These are phyloP conservation scores for Raphanus sativus DNA, from an alignment of 345 rosid genomes.

Conservation along the genomic window DNA sequence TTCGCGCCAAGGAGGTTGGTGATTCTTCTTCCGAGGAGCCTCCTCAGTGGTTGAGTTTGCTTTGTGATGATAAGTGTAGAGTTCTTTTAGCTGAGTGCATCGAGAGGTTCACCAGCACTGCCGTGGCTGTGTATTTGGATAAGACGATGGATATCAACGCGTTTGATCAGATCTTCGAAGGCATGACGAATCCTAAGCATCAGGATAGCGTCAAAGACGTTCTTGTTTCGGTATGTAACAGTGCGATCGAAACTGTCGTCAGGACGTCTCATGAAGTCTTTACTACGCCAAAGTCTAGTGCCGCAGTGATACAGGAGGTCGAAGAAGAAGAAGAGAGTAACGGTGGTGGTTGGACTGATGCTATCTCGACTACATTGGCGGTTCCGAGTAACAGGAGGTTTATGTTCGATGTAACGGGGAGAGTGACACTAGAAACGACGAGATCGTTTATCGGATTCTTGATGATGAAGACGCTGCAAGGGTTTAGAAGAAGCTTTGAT, in stretches of 20 bases:
- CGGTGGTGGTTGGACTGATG: constrained; percentile 58
- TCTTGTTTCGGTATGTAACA: constrained; percentile 74
- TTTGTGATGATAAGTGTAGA: constrained; percentile 57
- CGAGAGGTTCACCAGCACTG: constrained; percentile 77
- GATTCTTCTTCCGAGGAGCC: constrained; percentile 20
- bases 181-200: constrained; percentile 87
- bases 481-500: constrained; percentile 51
- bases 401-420: constrained; percentile 89
- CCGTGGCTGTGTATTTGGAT: constrained; percentile 84
- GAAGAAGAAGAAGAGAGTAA: constrained; percentile 18
- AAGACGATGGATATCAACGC: constrained; percentile 80
- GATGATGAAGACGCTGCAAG: constrained; percentile 62
- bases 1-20: constrained; percentile 41
- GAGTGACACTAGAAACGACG: constrained; percentile 73
- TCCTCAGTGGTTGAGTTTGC: constrained; percentile 55
- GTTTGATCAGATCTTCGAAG: constrained; percentile 76
- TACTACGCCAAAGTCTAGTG: constrained; percentile 44
- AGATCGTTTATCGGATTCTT: constrained; percentile 63
- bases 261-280: constrained; percentile 76
- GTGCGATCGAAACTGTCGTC: constrained; percentile 75
- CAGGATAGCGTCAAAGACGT: constrained; percentile 59
- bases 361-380: constrained; percentile 37
- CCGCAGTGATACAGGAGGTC: background rate
- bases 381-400: constrained; percentile 74
- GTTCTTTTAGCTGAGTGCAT: constrained; percentile 78